These are phyloP conservation scores for Candida tibetensis DNA, from an alignment of 805 yeast genomes.

Conservation along the genomic window DNA sequence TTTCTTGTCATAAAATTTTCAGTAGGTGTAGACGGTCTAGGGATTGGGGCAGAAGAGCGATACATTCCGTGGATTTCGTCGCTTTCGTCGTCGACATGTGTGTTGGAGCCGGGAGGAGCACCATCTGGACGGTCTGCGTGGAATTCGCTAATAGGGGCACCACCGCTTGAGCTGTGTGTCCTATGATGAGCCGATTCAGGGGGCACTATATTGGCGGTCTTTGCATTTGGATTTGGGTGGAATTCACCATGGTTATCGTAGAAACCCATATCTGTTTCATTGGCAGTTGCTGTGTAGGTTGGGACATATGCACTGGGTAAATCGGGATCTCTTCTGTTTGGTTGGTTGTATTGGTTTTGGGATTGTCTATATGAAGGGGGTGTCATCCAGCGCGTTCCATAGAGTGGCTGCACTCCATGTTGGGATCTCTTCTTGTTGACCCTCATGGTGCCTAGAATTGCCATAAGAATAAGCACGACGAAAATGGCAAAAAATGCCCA, in stretches of 20 bases:
- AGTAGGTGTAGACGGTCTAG: conserved; percentile 4
- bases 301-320: conserved; percentile 54
- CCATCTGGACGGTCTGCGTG: conserved; percentile 1
- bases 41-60: conserved; percentile 5
- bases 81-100: conserved; percentile 6
- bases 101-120: conserved; percentile 3
- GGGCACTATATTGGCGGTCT: conserved; percentile 12
- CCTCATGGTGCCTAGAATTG: conserved; percentile 50
- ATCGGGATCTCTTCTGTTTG: conserved; percentile 40
- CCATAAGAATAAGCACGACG: conserved; percentile 44
- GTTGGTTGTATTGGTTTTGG: conserved; percentile 53
- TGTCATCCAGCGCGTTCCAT: conserved; percentile 82
- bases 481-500: conserved; percentile 69
- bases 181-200: conserved; percentile 25
- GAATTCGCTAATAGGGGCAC: conserved; percentile 13
- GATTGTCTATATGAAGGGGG: conserved; percentile 77
- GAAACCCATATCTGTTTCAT: conserved; percentile 74
- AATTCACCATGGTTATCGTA: conserved; percentile 61
- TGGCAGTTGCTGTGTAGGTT: conserved; percentile 61
- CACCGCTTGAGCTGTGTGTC: conserved; percentile 12
- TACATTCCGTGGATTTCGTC: conserved; percentile 5
- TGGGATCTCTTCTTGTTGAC: conserved; percentile 52
- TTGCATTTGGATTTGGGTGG: conserved; percentile 35
- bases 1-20: conserved; percentile 4
- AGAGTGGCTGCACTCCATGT: conserved; percentile 55